Evolutionary conservation across 2,329 filamentous ascomycete species (phyloP).

Genomic region (Alternaria sp.): DNA sequence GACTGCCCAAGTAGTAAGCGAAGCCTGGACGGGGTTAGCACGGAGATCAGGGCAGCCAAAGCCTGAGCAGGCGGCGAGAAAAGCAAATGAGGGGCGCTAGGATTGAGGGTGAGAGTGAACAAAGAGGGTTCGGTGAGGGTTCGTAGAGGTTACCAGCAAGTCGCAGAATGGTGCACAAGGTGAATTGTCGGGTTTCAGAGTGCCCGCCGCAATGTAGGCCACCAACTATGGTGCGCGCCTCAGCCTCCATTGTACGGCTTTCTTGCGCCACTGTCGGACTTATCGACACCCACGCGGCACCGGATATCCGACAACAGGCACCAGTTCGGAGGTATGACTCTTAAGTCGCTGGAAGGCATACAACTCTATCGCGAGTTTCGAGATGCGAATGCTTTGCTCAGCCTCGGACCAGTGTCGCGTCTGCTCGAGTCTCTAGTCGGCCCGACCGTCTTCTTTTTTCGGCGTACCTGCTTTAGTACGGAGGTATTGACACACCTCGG

Average conservation of each 20-base stretch:
- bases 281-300: conserved; percentile 4
- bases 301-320: conserved; percentile 2
- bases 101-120: neutral
- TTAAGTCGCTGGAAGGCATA: neutral
- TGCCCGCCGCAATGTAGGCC: neutral
- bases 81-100: conserved; percentile 9
- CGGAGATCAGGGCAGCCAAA: neutral
- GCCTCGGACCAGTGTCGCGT: conserved; percentile 23
- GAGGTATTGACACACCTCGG: neutral
- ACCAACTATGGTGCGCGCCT: neutral
- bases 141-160: neutral
- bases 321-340: conserved; percentile 8
- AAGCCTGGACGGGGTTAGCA: neutral
- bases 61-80: conserved; percentile 10
- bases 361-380: conserved; percentile 20
- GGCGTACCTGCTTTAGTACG: neutral
- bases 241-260: neutral
- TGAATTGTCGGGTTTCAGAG: neutral
- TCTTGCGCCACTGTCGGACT: neutral
- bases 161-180: conserved; percentile 1
- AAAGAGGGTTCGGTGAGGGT: neutral
- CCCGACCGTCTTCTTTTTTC: conserved; percentile 17
- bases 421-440: conserved; percentile 24
- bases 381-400: conserved; percentile 18
- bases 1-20: neutral